phyloP scores from a whole-genome alignment of 305 asterid genomes.

The Fraxinus sp. region DNA sequence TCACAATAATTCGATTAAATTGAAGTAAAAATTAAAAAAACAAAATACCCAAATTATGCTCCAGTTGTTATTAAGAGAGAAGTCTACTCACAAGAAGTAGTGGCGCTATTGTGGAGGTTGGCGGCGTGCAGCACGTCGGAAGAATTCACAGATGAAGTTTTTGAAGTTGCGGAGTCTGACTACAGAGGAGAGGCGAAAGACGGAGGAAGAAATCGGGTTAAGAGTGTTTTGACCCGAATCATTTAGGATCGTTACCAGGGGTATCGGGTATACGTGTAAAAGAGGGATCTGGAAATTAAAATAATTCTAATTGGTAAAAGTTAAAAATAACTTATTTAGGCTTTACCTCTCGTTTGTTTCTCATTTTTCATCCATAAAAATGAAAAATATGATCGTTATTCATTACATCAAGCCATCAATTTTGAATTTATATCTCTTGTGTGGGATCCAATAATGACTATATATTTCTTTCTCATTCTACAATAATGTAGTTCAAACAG shows the following conservation, averaged over 20 bases:
- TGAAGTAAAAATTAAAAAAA: neutral
- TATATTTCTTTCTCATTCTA: no score
- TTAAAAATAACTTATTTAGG: no score
- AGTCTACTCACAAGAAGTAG: conserved; percentile 5
- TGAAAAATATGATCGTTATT: no score
- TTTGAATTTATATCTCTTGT: no score
- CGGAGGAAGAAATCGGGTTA: conserved; percentile 14
- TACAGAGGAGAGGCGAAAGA: neutral
- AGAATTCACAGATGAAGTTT: neutral
- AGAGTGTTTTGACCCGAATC: conserved; percentile 15
- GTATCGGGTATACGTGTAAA: neutral
- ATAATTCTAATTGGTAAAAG: neutral
- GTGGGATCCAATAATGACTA: no score
- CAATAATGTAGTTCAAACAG: no score
- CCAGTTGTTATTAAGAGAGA: neutral
- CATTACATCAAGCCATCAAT: no score
- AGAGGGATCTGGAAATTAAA: neutral
- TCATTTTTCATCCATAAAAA: no score
- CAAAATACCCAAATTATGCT: neutral
- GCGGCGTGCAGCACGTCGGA: conserved; percentile 25
- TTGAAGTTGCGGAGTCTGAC: conserved; percentile 5
- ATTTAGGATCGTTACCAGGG: neutral
- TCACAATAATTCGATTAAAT: neutral
- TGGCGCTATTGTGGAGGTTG: neutral
- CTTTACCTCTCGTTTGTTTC: no score